A percentile compares a stretch with the other conserved stretches of the same genome.
phyloP scores from a whole-genome alignment of 139 green algal species.

The Chlamydomonas schloesseri region DNA sequence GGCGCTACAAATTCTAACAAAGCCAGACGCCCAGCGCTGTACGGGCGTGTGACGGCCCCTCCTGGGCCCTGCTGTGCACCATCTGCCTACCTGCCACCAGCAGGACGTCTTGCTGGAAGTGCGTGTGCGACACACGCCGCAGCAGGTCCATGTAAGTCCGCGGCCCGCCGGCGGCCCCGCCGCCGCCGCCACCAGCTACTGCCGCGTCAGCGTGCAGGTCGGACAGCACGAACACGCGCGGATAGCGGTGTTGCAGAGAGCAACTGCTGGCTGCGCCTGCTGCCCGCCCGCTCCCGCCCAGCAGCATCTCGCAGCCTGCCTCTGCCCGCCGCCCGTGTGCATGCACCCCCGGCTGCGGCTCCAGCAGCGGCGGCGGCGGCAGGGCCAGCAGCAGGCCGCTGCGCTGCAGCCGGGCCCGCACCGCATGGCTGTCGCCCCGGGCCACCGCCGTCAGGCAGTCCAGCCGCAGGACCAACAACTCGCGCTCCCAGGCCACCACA shows the following conservation, averaged over 20 bases:
- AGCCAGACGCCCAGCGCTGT: too few species aligned
- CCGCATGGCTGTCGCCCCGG: background rate
- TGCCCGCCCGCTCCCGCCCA: background rate
- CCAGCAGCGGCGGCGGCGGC: background rate
- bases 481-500: too few species aligned
- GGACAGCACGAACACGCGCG: conserved; percentile 16
- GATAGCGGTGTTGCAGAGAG: background rate
- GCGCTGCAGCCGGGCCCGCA: background rate
- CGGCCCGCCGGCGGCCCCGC: too few species aligned
- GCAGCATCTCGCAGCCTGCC: background rate
- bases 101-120: conserved; percentile 11
- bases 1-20: too few species aligned
- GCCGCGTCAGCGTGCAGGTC: conserved; percentile 22
- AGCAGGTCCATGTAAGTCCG: conserved; percentile 24
- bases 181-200: background rate
- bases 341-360: background rate
- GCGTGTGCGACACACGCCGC: background rate
- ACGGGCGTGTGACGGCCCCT: too few species aligned
- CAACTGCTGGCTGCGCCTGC: background rate
- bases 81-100: conserved; percentile 5
- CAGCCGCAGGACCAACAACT: background rate
- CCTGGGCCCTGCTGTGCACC: background rate
- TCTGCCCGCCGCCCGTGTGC: too few species aligned
- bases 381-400: background rate
- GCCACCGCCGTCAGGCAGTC: background rate